phyloP scores from a whole-genome alignment of 139 green algal species.

The Gonium pectorale region DNA sequence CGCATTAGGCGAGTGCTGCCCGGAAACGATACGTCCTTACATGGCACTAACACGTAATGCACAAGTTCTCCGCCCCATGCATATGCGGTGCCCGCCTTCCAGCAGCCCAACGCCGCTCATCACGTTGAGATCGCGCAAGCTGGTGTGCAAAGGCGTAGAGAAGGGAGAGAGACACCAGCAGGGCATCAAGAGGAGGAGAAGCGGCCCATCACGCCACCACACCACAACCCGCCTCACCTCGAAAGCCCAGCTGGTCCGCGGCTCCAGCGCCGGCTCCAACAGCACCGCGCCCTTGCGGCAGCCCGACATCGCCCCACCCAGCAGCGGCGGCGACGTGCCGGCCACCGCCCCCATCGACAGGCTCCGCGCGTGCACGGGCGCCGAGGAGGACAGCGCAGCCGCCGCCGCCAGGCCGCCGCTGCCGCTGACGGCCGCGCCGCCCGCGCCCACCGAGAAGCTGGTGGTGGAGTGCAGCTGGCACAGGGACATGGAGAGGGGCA shows the following conservation, averaged over 20 bases:
- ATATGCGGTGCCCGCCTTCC: too few relatives aligned
- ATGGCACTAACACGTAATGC: too few relatives aligned
- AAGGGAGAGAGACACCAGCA: neutral
- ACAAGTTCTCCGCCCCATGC: too few relatives aligned
- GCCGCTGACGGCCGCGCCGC: neutral
- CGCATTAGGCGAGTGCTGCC: too few relatives aligned
- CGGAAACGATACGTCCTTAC: too few relatives aligned
- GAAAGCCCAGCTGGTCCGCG: conserved; percentile 67
- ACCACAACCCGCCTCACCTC: conserved; percentile 68
- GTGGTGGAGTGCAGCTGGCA: conserved; percentile 20
- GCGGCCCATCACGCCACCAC: too few relatives aligned
- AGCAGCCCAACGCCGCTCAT: too few relatives aligned
- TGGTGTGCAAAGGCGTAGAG: too few relatives aligned
- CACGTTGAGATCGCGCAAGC: too few relatives aligned
- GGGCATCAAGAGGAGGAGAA: too few relatives aligned
- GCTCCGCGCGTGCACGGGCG: neutral
- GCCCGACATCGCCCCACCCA: neutral
- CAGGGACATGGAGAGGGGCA: conserved; percentile 3
- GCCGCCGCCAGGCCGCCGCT: neutral
- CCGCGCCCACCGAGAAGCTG: neutral
- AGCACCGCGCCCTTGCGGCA: conserved; percentile 66
- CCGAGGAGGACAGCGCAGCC: conserved; percentile 1
- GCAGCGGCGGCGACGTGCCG: neutral
- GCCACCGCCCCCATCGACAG: neutral
- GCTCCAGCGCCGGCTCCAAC: conserved; percentile 54